Base-by-base conservation (phyloP, 352 stramenopile genomes). In the Blastocystis sp. region DNA sequence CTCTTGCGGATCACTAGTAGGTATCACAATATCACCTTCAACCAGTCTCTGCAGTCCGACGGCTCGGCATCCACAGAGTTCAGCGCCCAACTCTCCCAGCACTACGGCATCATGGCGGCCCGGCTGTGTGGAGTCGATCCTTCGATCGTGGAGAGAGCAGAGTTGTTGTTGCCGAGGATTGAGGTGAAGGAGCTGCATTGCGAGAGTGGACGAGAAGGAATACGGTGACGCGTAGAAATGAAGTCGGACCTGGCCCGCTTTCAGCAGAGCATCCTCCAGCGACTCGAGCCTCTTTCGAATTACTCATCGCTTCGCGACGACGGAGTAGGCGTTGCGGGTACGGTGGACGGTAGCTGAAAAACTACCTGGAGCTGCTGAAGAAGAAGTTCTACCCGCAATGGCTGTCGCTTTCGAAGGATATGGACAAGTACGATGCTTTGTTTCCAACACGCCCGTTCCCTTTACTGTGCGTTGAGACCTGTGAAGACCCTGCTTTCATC, bases 21-120 rank as follows among this genome's bases (percentile, higher is more conserved):
- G 5, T 79, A 79, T 61, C 38, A 53, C 7, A 79, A 79, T 34
- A 45, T 79, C 2, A 43, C 45, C n/a, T 40, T 79, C 9, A 40
- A n/a, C 14, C 61, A 23, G 38, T n/a, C 9, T 5, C 10, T 64
- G 2, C 28, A 79, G 38, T 21, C 34, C 11, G 23, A 14, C 23
- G 41, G 5, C 1, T 28, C 61, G 7, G 69, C 2, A 4, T 38
- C 45, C 53, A 28, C 40, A 45, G 53, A 79, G 53, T 17, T 79
- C n/a, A 17, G 38, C 17, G 34, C 17, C 7, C 17, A 69, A 21
- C 34, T 69, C 10, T 38, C 62, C 7, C 69, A 62, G 23, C 43
- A 79, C 43, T 79, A 79, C 52, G 69, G 69, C 61, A 40, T 79
- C 21, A 53, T 79, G 11, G 69, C 69, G 19, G 69, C 69, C n/a